Evolutionary conservation across 2,329 filamentous ascomycete genomes (phyloP), one percentile per base, ranked within the genome.

Genomic region (Alternaria gansuensis): DNA sequence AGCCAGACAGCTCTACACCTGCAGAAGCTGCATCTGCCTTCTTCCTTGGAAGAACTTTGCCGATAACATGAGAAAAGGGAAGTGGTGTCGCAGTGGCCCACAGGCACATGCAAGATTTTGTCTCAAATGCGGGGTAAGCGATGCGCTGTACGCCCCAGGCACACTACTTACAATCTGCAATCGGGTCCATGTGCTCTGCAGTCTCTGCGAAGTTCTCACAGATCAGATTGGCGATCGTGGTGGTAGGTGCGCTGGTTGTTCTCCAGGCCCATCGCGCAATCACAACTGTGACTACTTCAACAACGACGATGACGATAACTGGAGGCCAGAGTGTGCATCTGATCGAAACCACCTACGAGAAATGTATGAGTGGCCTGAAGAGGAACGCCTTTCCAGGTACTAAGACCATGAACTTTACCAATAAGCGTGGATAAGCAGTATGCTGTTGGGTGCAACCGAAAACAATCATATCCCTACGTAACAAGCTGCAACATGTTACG

Each of bases 11-110:
- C 59, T 74, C 5, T 73, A 63, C 50, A 58, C 68, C 4, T 74
- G 71, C 57, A 72, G 58, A 49, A 50, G 56, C 29, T 74, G 72
- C 46, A 26, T 53, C 7, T 51, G 52, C 21, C 67, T 74, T 17
- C 62, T 61, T 39, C 57, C 45, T n/a, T 64, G 67, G 28, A 50
- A 60, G 28, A 41, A 62, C 14, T 75, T 74, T 49, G 62, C 68
- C 14, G 71, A 75, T 48, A 61, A 66, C 17, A 75, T 75, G 72
- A 67, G 65, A 26, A 74, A 75, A 57, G 70, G 70, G 24, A 68
- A 65, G 62, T 60, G 64, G 49, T 65, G 60, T 37, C 71, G 71
- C 29, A 60, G 59, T 53, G 66, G 66, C 10, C 23, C 49, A n/a
- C 56, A 67, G n/a, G 70, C 71, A n/a, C 54, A 48, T 26, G 60